phyloP scores from a whole-genome alignment of 2,329 filamentous ascomycete species.

The Diaporthe humulicola region DNA sequence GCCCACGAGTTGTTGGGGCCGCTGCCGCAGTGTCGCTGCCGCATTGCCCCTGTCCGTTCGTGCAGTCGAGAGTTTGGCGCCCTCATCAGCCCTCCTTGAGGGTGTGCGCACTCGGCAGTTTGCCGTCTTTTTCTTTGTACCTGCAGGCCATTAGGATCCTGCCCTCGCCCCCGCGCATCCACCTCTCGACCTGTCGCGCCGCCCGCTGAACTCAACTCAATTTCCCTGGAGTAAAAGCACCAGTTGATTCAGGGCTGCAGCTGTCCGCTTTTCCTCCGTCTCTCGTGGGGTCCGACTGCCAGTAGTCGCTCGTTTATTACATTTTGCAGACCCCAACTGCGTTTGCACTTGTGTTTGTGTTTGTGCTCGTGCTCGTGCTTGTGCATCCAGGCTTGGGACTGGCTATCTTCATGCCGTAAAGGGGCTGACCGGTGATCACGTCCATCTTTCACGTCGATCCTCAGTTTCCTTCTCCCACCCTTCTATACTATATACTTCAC shows the following conservation, averaged over 20 bases:
- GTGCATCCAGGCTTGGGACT: conserved; percentile 29
- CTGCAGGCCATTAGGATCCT: background rate
- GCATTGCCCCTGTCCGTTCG: conserved; percentile 10
- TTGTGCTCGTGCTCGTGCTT: conserved; percentile 8
- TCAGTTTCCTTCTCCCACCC: background rate
- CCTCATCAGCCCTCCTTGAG: background rate
- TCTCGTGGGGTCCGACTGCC: conserved; percentile 18
- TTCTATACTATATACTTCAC: conserved; percentile 15
- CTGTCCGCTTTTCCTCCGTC: conserved; percentile 9
- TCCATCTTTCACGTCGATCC: conserved; percentile 16
- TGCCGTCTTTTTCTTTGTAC: conserved; percentile 19
- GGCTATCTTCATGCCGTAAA: conserved; percentile 29
- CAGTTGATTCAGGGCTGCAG: conserved; percentile 3
- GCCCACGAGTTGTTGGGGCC: conserved; percentile 24
- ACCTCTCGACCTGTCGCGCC: background rate
- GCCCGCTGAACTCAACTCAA: conserved; percentile 16
- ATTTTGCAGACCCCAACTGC: background rate
- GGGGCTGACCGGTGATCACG: conserved; percentile 23
- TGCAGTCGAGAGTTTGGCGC: background rate
- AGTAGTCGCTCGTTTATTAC: conserved; percentile 22
- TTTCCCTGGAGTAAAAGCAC: conserved; percentile 18
- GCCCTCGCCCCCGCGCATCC: background rate
- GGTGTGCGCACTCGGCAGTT: background rate
- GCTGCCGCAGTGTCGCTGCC: conserved; percentile 27
- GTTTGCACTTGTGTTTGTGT: background rate